A percentile compares a stretch with the other conserved stretches of the same genome.
Evolutionary conservation across 75 land plant genomes (phyloP).

Genomic region (Selaginella moellendorffii): DNA sequence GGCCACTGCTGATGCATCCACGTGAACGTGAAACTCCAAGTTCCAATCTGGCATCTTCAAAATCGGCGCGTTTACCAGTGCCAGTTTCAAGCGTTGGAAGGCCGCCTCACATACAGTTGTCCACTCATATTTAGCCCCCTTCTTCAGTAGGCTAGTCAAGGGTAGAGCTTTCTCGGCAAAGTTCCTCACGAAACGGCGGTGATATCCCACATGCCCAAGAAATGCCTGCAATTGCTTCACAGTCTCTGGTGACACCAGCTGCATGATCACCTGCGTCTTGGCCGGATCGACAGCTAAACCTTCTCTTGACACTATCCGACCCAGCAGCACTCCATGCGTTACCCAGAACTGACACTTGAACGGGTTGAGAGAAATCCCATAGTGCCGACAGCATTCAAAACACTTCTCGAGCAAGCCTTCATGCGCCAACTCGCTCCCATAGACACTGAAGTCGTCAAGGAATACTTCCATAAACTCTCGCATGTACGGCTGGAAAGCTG

Average conservation of each 20-base stretch:
- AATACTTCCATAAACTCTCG: no score
- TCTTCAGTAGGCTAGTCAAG: constrained; percentile 15
- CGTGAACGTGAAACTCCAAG: constrained; percentile 12
- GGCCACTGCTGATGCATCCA: constrained; percentile 8
- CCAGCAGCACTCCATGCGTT: constrained; percentile 10
- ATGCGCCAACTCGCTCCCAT: no score
- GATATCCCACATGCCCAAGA: constrained; percentile 19
- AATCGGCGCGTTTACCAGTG: constrained; percentile 2
- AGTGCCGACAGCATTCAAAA: neutral
- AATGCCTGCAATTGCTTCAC: constrained; percentile 7
- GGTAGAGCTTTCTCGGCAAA: constrained; percentile 11
- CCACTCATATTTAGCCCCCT: neutral
- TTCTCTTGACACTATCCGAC: neutral
- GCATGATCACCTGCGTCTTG: constrained; percentile 11
- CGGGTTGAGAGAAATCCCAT: neutral
- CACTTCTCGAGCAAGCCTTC: neutral
- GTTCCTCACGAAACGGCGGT: constrained; percentile 6
- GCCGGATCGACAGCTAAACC: constrained; percentile 11
- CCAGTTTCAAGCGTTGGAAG: neutral
- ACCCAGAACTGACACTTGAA: constrained; percentile 1
- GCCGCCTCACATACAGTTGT: neutral
- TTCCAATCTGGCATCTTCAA: constrained; percentile 10
- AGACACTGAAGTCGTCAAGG: no score
- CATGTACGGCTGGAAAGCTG: no score
- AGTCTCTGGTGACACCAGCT: constrained; percentile 5